Conservation (phyloP, 768 basidiomycete genomes). For the Tulasnella sp. region DNA sequence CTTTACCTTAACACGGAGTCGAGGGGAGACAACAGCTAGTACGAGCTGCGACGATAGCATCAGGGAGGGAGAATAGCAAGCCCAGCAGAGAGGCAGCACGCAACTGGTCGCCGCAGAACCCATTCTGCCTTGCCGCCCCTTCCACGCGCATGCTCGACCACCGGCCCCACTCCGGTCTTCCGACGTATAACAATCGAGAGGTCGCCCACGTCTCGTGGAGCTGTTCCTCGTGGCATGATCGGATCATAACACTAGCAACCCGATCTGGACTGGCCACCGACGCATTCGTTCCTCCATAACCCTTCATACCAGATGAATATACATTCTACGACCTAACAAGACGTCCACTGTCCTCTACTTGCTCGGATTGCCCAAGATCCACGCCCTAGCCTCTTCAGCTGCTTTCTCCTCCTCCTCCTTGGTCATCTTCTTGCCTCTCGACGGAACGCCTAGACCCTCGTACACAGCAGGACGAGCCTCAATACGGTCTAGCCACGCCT, state of each 20-base stretch:
- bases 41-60: background rate
- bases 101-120: no score
- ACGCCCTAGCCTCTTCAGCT: conserved; percentile 35
- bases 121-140: no score
- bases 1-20: background rate
- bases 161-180: no score
- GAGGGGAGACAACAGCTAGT: background rate
- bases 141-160: no score
- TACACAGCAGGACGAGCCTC: conserved; percentile 40
- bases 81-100: no score
- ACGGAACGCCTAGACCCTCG: conserved; percentile 39
- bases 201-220: no score
- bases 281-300: background rate
- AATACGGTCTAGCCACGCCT: conserved; percentile 48
- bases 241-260: no score
- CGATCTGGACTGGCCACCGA: background rate
- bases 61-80: background rate
- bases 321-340: background rate
- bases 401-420: conserved; percentile 39
- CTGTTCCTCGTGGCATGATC: no score
- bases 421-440: conserved; percentile 31
- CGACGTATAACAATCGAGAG: no score
- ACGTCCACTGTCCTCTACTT: background rate
- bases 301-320: background rate
- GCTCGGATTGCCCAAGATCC: conserved; percentile 33